A percentile compares a stretch with the other conserved stretches of the same genome.
These are phyloP conservation scores for Fusarium sp. DNA, from an alignment of 2,329 filamentous ascomycete species.

Conservation along the genomic window DNA sequence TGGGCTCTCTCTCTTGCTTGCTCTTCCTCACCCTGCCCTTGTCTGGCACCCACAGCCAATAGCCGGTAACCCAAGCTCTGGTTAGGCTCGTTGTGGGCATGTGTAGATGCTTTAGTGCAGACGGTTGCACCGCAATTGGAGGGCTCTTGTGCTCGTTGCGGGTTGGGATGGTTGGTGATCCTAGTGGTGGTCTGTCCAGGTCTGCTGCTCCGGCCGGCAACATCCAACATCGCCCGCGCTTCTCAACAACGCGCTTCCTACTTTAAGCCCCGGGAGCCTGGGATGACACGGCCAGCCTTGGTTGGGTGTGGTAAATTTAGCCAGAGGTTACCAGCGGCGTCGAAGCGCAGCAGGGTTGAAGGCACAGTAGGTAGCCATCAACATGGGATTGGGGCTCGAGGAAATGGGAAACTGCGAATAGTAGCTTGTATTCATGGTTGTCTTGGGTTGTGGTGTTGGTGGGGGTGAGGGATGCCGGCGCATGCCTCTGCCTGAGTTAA, in stretches of 20 bases:
- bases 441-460: constrained; percentile 9
- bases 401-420: constrained; percentile 8
- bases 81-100: constrained; percentile 26
- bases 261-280: constrained; percentile 9
- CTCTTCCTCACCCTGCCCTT: constrained; percentile 23
- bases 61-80: constrained; percentile 21
- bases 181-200: constrained; percentile 12
- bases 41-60: constrained; percentile 18
- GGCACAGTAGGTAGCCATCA: background rate
- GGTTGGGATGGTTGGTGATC: constrained; percentile 25
- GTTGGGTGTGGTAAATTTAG: constrained; percentile 26
- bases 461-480: background rate
- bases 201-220: constrained; percentile 35
- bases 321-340: constrained; percentile 18
- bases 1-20: background rate
- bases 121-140: constrained; percentile 12
- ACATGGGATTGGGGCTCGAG: constrained; percentile 10
- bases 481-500: constrained; percentile 2
- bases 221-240: constrained; percentile 31
- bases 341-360: constrained; percentile 18
- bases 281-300: constrained; percentile 10
- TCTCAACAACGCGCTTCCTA: constrained; percentile 5
- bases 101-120: constrained; percentile 12
- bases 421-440: constrained; percentile 5
- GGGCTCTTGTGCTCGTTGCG: constrained; percentile 8